Base-by-base conservation (phyloP, 495 filamentous ascomycete genomes). In the Aspergillus haitiensis region DNA sequence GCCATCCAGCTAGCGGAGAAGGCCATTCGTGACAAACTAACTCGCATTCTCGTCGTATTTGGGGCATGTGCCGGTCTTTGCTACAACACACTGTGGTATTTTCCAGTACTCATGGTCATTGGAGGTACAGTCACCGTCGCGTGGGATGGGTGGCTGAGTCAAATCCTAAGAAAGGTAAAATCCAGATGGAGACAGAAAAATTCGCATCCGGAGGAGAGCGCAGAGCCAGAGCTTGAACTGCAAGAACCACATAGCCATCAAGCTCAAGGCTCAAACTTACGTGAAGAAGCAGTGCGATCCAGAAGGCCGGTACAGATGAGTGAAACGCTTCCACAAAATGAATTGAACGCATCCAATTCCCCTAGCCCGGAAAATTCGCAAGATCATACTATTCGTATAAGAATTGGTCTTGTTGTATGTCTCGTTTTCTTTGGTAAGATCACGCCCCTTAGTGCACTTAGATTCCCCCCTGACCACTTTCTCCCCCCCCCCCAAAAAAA, bases 11-110 rank as follows among this genome's bases (percentile, higher is more conserved):
- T 94, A 0, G 81, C 88, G 0, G 75, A 86, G 16, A 90, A 91
- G 67, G 84, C 89, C 5, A 88, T 95, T 63, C 90, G 82, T 0
- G 90, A 95, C 63, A 79, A 77, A 50, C 39, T 92, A 33, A 86
- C 89, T 0, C 73, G 90, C 1, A 76, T 89, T 11, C 62, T 93
- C 1, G 84, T 95, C 1, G 84, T 91, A 55, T 65, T 90, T n/a
- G 83, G 82, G 13, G 91, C 76, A 18, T 75, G 81, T 3, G 87
- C 86, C 0, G 91, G 89, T 6, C 72, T 93, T 69, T 79, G 88
- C 44, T 92, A 93, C 61, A 91, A 84, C 56, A 84, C 89, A 0
- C 72, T 93, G 0, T 95, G 89, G 91, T 95, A 92, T 65, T 93
- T 92, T 61, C 91, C 91, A 0, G 67, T 89, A 1, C 64, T 95